A percentile compares a stretch with the other conserved stretches of the same genome.
Evolutionary conservation across 208 protist species (phyloP).

Genomic region (Crithidia bombi): DNA sequence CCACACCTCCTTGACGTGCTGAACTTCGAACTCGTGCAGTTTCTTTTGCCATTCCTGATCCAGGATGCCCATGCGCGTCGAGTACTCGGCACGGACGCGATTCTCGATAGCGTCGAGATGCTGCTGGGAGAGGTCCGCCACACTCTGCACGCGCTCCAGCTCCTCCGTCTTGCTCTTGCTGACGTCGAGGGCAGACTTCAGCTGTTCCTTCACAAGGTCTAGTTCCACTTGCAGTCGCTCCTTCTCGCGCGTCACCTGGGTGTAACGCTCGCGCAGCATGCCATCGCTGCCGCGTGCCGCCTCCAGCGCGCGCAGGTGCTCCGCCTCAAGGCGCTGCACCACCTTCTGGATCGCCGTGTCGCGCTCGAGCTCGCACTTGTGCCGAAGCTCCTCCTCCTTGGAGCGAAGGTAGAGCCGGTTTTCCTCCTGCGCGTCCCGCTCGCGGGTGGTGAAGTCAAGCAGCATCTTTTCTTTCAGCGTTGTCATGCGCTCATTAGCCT

Average conservation of each 20-base stretch:
- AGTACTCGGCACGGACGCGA: conserved; percentile 53
- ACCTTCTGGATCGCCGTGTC: conserved; percentile 74
- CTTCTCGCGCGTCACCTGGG: conserved; percentile 64
- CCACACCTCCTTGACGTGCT: conserved; percentile 61
- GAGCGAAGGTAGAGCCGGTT: conserved; percentile 54
- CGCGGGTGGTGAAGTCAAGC: conserved; percentile 62
- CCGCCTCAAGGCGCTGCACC: conserved; percentile 64
- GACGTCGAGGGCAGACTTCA: conserved; percentile 44
- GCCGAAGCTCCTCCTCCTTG: conserved; percentile 66
- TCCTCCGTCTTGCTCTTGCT: conserved; percentile 57
- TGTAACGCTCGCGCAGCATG: conserved; percentile 65
- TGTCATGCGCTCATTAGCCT: conserved; percentile 62
- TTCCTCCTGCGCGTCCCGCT: conserved; percentile 53
- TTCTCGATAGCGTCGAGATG: conserved; percentile 63
- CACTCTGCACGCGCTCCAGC: conserved; percentile 44
- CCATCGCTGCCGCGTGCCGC: conserved; percentile 60
- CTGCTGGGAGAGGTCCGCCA: conserved; percentile 49
- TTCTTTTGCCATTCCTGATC: conserved; percentile 76
- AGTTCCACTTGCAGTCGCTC: conserved; percentile 77
- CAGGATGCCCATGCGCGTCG: conserved; percentile 53
- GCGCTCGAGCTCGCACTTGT: conserved; percentile 69
- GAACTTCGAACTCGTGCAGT: conserved; percentile 63
- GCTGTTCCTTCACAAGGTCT: conserved; percentile 66
- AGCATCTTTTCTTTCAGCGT: conserved; percentile 71
- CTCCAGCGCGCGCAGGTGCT: conserved; percentile 63